phyloP scores from a whole-genome alignment of 1,284 basidiomycete genomes.

The Ceratobasidium sp. region DNA sequence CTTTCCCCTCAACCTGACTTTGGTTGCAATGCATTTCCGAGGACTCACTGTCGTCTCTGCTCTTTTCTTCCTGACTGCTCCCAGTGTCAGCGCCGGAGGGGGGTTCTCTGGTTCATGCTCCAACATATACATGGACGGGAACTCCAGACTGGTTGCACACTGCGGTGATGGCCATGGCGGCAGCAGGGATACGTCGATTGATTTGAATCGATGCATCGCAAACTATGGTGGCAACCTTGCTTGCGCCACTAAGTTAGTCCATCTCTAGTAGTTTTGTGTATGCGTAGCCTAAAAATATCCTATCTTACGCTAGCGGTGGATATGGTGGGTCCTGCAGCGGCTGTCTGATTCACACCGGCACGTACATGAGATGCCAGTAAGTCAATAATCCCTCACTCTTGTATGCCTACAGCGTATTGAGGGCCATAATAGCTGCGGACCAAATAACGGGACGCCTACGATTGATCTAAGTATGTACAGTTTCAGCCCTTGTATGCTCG shows the following conservation, averaged over 20 bases:
- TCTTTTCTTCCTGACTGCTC: not conserved
- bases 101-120: constrained; percentile 3
- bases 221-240: too few relatives aligned
- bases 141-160: not conserved
- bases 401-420: not conserved
- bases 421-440: not conserved
- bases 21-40: too few relatives aligned
- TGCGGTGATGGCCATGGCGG: constrained; percentile 16
- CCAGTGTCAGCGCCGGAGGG: not conserved
- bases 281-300: not conserved
- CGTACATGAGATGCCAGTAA: constrained; percentile 24
- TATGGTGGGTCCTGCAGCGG: constrained; percentile 18
- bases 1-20: too few relatives aligned
- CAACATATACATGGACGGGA: constrained; percentile 16
- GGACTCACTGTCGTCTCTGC: too few relatives aligned
- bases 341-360: constrained; percentile 8
- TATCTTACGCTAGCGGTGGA: not conserved
- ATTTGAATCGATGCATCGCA: not conserved
- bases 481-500: not conserved
- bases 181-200: too few relatives aligned
- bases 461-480: constrained; percentile 5
- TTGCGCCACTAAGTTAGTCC: not conserved
- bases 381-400: too few relatives aligned
- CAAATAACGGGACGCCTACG: not conserved
- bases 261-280: too few relatives aligned